Conservation (phyloP, 2,329 filamentous ascomycete genomes). For the Scytalidium lignicola region DNA sequence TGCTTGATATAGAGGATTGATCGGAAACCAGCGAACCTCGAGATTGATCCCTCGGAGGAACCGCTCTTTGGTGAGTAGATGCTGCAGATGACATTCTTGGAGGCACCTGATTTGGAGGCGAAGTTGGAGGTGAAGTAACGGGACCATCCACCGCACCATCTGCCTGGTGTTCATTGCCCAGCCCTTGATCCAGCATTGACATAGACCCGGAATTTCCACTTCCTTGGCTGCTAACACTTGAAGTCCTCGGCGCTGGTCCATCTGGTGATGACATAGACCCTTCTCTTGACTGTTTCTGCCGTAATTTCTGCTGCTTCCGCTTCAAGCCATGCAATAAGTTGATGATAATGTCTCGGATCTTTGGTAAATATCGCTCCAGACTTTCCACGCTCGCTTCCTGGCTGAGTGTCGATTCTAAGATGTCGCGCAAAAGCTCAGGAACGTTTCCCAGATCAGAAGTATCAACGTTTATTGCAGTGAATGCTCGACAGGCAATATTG, state of each 20-base stretch:
- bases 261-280: conserved; percentile 16
- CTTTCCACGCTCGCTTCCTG: conserved; percentile 94
- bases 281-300: conserved; percentile 56
- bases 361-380: conserved; percentile 86
- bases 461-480: conserved; percentile 94
- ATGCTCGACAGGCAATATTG: conserved; percentile 96
- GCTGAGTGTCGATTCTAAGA: conserved; percentile 91
- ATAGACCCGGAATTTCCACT: conserved; percentile 55
- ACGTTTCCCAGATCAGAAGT: conserved; percentile 92
- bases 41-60: conserved; percentile 44
- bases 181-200: conserved; percentile 53
- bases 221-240: conserved; percentile 53
- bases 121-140: too few species aligned
- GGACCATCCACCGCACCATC: conserved; percentile 24
- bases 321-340: conserved; percentile 94
- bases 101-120: conserved; percentile 28
- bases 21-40: conserved; percentile 48
- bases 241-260: conserved; percentile 32
- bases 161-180: conserved; percentile 10
- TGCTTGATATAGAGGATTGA: conserved; percentile 67
- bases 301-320: conserved; percentile 88
- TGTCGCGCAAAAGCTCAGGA: conserved; percentile 81
- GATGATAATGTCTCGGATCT: conserved; percentile 97
- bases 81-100: conserved; percentile 35
- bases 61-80: conserved; percentile 15